Percentiles rank a stretch among this genome's conserved stretches.
These are phyloP conservation scores for Phytophthora litchii DNA, from an alignment of 352 stramenopile species.

Conservation along the genomic window DNA sequence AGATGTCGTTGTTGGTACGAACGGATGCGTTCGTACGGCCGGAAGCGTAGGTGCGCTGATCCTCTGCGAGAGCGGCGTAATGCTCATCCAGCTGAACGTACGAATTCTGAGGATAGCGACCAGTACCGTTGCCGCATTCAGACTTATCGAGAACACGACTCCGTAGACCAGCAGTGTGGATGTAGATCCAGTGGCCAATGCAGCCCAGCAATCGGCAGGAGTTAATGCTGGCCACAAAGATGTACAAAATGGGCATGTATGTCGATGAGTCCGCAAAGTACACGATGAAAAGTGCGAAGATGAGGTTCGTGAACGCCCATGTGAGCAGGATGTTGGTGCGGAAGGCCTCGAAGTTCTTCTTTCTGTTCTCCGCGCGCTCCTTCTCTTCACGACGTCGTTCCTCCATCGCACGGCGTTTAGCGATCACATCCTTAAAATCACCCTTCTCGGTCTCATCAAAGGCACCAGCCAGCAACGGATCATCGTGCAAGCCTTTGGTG, in stretches of 20 bases:
- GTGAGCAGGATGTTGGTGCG: constrained; percentile 81
- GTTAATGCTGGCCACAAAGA: constrained; percentile 77
- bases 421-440: constrained; percentile 86
- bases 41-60: constrained; percentile 60
- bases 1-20: constrained; percentile 34
- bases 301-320: constrained; percentile 86
- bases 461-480: constrained; percentile 47
- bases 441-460: constrained; percentile 73
- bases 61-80: constrained; percentile 71
- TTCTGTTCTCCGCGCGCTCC: constrained; percentile 62
- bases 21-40: constrained; percentile 43
- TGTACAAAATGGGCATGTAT: constrained; percentile 77
- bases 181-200: constrained; percentile 78
- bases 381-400: constrained; percentile 69
- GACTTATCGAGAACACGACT: constrained; percentile 55
- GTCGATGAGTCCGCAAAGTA: constrained; percentile 58
- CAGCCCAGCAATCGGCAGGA: constrained; percentile 64
- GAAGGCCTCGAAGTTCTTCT: constrained; percentile 84
- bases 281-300: constrained; percentile 75
- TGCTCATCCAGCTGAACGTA: constrained; percentile 76
- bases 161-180: constrained; percentile 52
- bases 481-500: constrained; percentile 72
- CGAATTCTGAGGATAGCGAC: constrained; percentile 53
- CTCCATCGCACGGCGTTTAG: constrained; percentile 73
- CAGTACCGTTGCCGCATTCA: constrained; percentile 58